Percentiles rank a stretch among this genome's conserved stretches.
These are phyloP conservation scores for Danielia reshetovae DNA, from an alignment of 805 yeast genomes.

Conservation along the genomic window DNA sequence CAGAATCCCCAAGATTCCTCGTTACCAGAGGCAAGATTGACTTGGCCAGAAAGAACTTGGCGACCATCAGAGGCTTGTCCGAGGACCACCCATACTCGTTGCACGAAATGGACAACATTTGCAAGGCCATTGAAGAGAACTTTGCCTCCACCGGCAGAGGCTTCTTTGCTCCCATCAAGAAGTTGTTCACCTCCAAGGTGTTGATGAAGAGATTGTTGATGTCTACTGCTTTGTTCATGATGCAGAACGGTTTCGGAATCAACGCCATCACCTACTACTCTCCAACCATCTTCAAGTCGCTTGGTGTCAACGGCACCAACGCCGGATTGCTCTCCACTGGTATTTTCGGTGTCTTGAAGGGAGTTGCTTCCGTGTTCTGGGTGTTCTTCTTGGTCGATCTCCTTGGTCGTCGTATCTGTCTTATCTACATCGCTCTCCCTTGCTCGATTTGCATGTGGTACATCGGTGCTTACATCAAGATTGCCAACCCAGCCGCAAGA, in stretches of 20 bases:
- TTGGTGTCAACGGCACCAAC: conserved; percentile 44
- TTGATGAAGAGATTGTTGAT: conserved; percentile 34
- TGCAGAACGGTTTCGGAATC: conserved; percentile 48
- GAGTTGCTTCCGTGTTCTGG: conserved; percentile 42
- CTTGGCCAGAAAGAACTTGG: conserved; percentile 30
- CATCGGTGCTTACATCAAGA: conserved; percentile 45
- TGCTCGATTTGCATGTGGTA: conserved; percentile 46
- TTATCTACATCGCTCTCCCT: conserved; percentile 33
- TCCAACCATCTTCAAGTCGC: conserved; percentile 46
- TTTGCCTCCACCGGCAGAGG: conserved; percentile 33
- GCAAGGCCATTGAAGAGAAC: conserved; percentile 21
- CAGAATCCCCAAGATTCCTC: conserved; percentile 46
- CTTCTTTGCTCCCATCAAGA: conserved; percentile 36
- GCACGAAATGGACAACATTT: conserved; percentile 33
- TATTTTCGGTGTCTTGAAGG: conserved; percentile 48
- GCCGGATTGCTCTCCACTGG: conserved; percentile 51
- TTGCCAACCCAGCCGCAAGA: conserved; percentile 25
- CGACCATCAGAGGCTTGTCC: conserved; percentile 36
- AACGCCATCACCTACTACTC: conserved; percentile 52
- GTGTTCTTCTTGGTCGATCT: conserved; percentile 44
- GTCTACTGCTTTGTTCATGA: conserved; percentile 35
- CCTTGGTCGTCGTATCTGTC: conserved; percentile 43
- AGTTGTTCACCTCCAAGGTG: conserved; percentile 25
- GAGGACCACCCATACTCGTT: conserved; percentile 36
- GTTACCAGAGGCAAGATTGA: conserved; percentile 32